These are phyloP conservation scores for Arthroderma uncinatum DNA, from an alignment of 2,329 filamentous ascomycete species.

Conservation along the genomic window DNA sequence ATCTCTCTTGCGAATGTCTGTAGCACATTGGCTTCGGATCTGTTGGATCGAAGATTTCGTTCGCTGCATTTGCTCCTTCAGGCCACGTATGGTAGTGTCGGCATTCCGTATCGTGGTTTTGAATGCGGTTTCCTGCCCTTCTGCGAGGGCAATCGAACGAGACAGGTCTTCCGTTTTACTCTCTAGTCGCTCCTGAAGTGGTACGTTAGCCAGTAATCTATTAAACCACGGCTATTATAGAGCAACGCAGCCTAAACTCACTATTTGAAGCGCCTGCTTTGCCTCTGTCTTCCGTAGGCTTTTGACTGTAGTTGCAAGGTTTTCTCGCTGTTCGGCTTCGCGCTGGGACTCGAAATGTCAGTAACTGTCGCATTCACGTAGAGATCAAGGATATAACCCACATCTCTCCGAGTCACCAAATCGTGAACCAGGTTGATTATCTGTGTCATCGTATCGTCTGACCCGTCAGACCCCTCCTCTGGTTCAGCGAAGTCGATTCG, in stretches of 20 bases:
- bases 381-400: constrained; percentile 37
- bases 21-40: constrained; percentile 74
- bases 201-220: background rate
- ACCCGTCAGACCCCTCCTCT: constrained; percentile 46
- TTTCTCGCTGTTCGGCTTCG: constrained; percentile 80
- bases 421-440: constrained; percentile 94
- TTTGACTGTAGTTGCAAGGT: constrained; percentile 65
- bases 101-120: constrained; percentile 60
- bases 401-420: constrained; percentile 77
- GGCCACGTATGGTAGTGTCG: constrained; percentile 59
- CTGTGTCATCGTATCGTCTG: constrained; percentile 62
- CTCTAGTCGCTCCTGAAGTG: constrained; percentile 41
- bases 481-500: constrained; percentile 69
- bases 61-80: constrained; percentile 73
- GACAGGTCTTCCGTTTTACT: constrained; percentile 46
- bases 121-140: constrained; percentile 60
- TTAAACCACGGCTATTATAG: background rate
- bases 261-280: constrained; percentile 59
- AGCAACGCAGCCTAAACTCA: constrained; percentile 28
- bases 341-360: constrained; percentile 44
- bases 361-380: constrained; percentile 37
- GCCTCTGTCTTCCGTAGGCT: constrained; percentile 63
- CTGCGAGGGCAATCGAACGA: constrained; percentile 46
- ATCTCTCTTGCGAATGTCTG: constrained; percentile 83
- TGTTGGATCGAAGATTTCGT: constrained; percentile 72